Evolutionary conservation across 2,329 filamentous ascomycete species (phyloP), one percentile per base, ranked within the genome.

Genomic region (Bipolaris oryzae): DNA sequence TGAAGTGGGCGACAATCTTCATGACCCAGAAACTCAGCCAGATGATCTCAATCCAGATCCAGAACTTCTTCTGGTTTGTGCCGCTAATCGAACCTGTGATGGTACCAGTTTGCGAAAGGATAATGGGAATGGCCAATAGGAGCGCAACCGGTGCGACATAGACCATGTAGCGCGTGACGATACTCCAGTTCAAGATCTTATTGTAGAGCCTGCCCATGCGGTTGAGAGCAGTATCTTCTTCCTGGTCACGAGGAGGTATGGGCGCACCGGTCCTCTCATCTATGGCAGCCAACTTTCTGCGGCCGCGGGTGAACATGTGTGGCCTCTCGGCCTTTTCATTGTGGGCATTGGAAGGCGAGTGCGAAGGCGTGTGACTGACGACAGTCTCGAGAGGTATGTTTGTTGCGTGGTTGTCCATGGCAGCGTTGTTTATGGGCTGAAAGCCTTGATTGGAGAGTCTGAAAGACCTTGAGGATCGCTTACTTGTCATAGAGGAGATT

Each of bases 1-100:
- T 69, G 62, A 83, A 81, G 63, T 85, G 83, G 6, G 84, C 83
- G 23, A 86, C 72, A 46, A 87, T 76, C 71, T 89, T 89, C 62
- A 82, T 84, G 13, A 79, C 79, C 86, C 86, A 89, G 57, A 89
- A 76, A 66, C 82, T 83, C 35, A 86, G 75, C 86, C 86, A 89
- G 50, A 88, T 79, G 44, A 88, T 80, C 71, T 88, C 85, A 35
- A 88, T 77, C 86, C 86, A 89, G 16, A 81, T 80, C 75, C 87
- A 89, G 74, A 89, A 85, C 80, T 83, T 86, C 50, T 82, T 77
- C 38, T 87, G 78, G 7, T 80, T 75, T 4, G 87, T 84, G 20
- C 81, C 81, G 15, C 82, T 84, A 60, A 87, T 84, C 25, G 74
- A 34, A 69, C 79, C 63, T 10, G 60, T 68, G 20, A 67, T 69